Conservation (phyloP, 805 yeast species). For the Nakazawaea wyomingensis region DNA sequence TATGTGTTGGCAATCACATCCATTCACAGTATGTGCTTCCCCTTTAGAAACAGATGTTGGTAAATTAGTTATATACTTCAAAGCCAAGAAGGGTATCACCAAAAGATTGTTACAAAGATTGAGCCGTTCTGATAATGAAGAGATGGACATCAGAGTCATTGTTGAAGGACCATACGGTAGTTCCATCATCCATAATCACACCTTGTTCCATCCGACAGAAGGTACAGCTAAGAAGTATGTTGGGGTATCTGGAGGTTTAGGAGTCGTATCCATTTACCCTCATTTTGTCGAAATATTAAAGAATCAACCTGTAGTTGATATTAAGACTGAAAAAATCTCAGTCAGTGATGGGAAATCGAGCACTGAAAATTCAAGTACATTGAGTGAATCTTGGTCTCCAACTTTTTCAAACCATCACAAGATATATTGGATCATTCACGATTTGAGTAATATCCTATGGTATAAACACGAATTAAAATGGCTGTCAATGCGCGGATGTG, state of each 20-base stretch:
- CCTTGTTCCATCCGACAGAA: too few species aligned
- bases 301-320: conserved; percentile 1
- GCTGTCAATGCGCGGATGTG: conserved; percentile 9
- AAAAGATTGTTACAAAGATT: conserved; percentile 16
- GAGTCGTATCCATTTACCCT: conserved; percentile 18
- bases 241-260: conserved; percentile 21
- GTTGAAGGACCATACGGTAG: conserved; percentile 72
- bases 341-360: background rate
- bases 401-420: background rate
- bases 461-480: conserved; percentile 13
- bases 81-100: conserved; percentile 49
- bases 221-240: conserved; percentile 13
- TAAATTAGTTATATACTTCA: conserved; percentile 35
- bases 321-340: background rate
- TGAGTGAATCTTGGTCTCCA: background rate
- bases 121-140: background rate
- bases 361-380: background rate
- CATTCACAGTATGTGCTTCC: conserved; percentile 51
- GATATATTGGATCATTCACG: conserved; percentile 19
- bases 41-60: conserved; percentile 24
- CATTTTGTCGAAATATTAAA: conserved; percentile 12
- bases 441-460: conserved; percentile 14
- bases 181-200: background rate
- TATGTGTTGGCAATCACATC: conserved; percentile 63
- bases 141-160: conserved; percentile 25